phyloP scores from a whole-genome alignment of 2,329 filamentous ascomycete genomes.

The Xylariaceae sp. region DNA sequence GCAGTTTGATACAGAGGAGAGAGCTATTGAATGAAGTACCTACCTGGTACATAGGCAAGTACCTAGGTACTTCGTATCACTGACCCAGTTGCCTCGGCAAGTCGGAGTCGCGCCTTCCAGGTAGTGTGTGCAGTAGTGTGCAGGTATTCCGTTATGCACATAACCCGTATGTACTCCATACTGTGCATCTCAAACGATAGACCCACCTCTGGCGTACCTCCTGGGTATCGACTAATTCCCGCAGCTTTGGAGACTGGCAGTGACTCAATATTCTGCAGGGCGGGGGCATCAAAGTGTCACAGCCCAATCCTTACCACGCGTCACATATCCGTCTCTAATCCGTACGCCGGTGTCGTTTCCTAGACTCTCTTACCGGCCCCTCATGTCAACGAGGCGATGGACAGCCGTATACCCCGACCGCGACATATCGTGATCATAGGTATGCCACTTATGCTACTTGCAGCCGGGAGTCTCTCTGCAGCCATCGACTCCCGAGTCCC shows the following conservation, averaged over 20 bases:
- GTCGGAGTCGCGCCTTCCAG: no score
- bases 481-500: background rate
- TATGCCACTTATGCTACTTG: slow-evolving; percentile 18
- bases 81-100: no score
- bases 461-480: background rate
- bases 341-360: background rate
- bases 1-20: no score
- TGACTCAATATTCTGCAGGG: background rate
- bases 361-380: slow-evolving; percentile 11
- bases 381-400: slow-evolving; percentile 30
- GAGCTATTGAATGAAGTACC: no score
- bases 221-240: background rate
- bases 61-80: no score
- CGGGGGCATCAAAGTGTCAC: background rate
- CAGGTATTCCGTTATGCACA: no score
- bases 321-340: background rate
- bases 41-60: no score
- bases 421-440: slow-evolving; percentile 34
- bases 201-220: no score
- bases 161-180: no score
- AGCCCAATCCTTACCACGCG: background rate
- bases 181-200: no score
- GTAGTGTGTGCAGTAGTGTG: no score
- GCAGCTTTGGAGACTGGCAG: background rate
- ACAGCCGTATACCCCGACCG: slow-evolving; percentile 29